Evolutionary conservation across 2,329 filamentous ascomycete species (phyloP).

Genomic region (Arthrobotrys iridis): DNA sequence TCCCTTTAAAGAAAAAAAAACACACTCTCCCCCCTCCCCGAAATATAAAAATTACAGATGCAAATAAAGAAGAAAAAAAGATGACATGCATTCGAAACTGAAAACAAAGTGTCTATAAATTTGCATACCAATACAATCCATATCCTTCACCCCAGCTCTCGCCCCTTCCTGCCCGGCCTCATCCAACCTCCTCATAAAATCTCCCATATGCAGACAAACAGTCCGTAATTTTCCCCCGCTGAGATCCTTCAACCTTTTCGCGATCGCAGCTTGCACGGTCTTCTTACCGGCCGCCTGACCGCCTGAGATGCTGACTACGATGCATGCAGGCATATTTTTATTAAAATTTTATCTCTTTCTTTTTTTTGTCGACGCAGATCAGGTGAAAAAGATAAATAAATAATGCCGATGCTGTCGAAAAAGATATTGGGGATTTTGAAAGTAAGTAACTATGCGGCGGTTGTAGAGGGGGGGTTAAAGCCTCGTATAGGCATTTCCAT

Average conservation of each 20-base stretch:
- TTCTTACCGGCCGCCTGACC: constrained; percentile 58
- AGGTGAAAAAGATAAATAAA: background rate
- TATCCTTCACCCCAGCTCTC: constrained; percentile 44
- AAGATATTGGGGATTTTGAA: background rate
- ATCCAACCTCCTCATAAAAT: constrained; percentile 53
- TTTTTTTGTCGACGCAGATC: background rate
- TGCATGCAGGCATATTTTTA: constrained; percentile 38
- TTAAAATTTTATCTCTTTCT: background rate
- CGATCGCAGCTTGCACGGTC: constrained; percentile 56
- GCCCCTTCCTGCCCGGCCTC: constrained; percentile 35
- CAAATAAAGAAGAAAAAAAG: background rate
- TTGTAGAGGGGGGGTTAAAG: too few relatives aligned
- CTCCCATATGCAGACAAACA: constrained; percentile 55
- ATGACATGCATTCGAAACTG: too few relatives aligned
- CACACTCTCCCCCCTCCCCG: too few relatives aligned
- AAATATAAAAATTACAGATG: too few relatives aligned
- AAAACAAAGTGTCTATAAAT: background rate
- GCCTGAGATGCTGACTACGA: constrained; percentile 57
- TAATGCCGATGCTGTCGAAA: background rate
- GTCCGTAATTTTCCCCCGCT: constrained; percentile 43
- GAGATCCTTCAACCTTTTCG: constrained; percentile 50
- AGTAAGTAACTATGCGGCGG: background rate
- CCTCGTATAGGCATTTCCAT: too few relatives aligned
- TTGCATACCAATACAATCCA: constrained; percentile 55
- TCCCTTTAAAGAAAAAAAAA: too few relatives aligned